Evolutionary conservation across 1,284 basidiomycete species (phyloP).

Genomic region (Pyrrhoderma lamaoense): DNA sequence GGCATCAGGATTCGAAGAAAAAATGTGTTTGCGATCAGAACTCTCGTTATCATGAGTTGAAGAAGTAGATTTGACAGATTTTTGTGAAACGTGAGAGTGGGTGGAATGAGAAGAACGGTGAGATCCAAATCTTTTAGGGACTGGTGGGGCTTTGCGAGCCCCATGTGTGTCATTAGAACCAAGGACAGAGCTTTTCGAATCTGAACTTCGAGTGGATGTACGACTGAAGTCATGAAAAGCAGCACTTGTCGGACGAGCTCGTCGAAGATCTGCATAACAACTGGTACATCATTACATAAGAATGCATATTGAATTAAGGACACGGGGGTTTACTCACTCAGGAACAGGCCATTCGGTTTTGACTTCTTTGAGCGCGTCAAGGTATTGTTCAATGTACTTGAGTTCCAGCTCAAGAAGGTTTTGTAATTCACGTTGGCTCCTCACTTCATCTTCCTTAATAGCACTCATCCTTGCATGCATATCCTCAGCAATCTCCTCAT

Average conservation of each 20-base stretch:
- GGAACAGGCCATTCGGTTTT: constrained; percentile 53
- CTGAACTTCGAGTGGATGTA: constrained; percentile 11
- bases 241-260: not conserved
- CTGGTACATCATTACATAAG: not conserved
- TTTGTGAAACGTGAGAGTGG: constrained; percentile 5
- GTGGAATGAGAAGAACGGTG: constrained; percentile 14
- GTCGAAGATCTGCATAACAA: constrained; percentile 5
- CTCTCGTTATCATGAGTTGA: not conserved
- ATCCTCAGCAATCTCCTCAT: constrained; percentile 78
- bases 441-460: constrained; percentile 71
- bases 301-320: too few relatives aligned
- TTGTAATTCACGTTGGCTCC: constrained; percentile 61
- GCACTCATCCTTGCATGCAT: constrained; percentile 64
- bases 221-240: constrained; percentile 11
- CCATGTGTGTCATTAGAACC: not conserved
- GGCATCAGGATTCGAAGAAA: too few relatives aligned
- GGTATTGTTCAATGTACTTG: constrained; percentile 65
- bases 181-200: constrained; percentile 1
- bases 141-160: constrained; percentile 1
- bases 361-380: constrained; percentile 62
- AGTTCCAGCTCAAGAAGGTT: constrained; percentile 65
- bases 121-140: constrained; percentile 11
- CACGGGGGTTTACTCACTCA: constrained; percentile 37
- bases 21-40: not conserved
- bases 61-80: not conserved